phyloP scores from a whole-genome alignment of 2,329 filamentous ascomycete genomes.

The Scolecobasidium constrictum region DNA sequence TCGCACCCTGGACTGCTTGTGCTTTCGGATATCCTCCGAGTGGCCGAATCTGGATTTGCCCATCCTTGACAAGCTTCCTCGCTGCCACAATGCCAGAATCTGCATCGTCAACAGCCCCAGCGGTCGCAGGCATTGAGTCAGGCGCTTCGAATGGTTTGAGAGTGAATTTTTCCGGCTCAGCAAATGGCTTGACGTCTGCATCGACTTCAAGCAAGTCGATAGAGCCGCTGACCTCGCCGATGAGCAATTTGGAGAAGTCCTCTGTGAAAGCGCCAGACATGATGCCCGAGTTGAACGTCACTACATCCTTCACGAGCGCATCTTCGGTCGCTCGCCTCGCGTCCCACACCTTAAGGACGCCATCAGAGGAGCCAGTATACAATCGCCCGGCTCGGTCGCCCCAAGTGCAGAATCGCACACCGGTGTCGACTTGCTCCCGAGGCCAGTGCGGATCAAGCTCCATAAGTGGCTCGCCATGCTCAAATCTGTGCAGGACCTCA shows the following conservation, averaged over 20 bases:
- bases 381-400: slow-evolving; percentile 39
- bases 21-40: slow-evolving; percentile 31
- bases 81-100: slow-evolving; percentile 20
- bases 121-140: neutral
- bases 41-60: slow-evolving; percentile 24
- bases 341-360: slow-evolving; percentile 49
- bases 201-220: slow-evolving; percentile 40
- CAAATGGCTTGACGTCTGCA: slow-evolving; percentile 19
- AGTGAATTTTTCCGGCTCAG: slow-evolving; percentile 19
- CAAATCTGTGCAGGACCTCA: slow-evolving; percentile 35
- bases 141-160: slow-evolving; percentile 14
- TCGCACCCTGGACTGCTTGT: slow-evolving; percentile 34
- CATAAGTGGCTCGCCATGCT: slow-evolving; percentile 40
- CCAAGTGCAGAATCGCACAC: slow-evolving; percentile 48
- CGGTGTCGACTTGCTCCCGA: slow-evolving; percentile 44
- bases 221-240: slow-evolving; percentile 47
- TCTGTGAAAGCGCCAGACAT: slow-evolving; percentile 47
- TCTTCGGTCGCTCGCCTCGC: slow-evolving; percentile 41
- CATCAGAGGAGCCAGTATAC: slow-evolving; percentile 51
- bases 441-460: slow-evolving; percentile 31
- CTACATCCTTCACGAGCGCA: slow-evolving; percentile 39
- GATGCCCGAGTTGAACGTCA: slow-evolving; percentile 39
- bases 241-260: slow-evolving; percentile 42
- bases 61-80: slow-evolving; percentile 18
- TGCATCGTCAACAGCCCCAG: neutral